These are phyloP conservation scores for Cubamyces sp. DNA, from an alignment of 768 basidiomycete species.

Conservation along the genomic window DNA sequence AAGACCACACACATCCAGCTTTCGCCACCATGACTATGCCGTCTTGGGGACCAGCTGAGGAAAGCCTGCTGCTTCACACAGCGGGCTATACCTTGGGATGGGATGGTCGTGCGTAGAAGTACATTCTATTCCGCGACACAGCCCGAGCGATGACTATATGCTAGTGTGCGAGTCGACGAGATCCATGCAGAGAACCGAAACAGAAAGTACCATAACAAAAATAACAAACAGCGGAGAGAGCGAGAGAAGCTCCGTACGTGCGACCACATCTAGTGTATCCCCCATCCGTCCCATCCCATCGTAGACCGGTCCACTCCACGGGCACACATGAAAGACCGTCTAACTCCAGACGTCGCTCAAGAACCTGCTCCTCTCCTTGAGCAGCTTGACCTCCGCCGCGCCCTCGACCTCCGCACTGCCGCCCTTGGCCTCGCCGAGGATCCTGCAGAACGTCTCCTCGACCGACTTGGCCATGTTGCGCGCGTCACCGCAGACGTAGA, in stretches of 20 bases:
- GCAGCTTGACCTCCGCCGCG: conserved; percentile 85
- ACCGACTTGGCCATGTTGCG: conserved; percentile 96
- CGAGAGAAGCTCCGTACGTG: not conserved
- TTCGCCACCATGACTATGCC: too few relatives aligned
- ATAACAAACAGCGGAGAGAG: not conserved
- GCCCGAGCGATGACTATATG: conserved; percentile 2
- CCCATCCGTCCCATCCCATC: too few relatives aligned
- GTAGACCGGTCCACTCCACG: too few relatives aligned
- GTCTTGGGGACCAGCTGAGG: too few relatives aligned
- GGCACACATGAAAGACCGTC: not conserved
- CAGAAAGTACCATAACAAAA: not conserved
- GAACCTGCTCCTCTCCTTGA: conserved; percentile 92
- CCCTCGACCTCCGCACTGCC: conserved; percentile 89
- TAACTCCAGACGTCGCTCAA: conserved; percentile 81
- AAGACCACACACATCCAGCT: too few relatives aligned
- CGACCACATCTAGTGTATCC: too few relatives aligned
- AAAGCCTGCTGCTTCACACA: too few relatives aligned
- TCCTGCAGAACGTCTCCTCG: conserved; percentile 82
- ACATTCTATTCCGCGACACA: conserved; percentile 15
- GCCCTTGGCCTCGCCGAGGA: conserved; percentile 93
- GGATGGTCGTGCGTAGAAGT: not conserved
- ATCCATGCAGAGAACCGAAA: conserved; percentile 3
- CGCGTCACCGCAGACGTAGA: conserved; percentile 97
- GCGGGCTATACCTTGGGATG: too few relatives aligned
- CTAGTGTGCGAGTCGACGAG: conserved; percentile 11